Evolutionary conservation across 2,329 filamentous ascomycete genomes (phyloP), one percentile per base, ranked within the genome.

Genomic region (Verticillium klebahnii): DNA sequence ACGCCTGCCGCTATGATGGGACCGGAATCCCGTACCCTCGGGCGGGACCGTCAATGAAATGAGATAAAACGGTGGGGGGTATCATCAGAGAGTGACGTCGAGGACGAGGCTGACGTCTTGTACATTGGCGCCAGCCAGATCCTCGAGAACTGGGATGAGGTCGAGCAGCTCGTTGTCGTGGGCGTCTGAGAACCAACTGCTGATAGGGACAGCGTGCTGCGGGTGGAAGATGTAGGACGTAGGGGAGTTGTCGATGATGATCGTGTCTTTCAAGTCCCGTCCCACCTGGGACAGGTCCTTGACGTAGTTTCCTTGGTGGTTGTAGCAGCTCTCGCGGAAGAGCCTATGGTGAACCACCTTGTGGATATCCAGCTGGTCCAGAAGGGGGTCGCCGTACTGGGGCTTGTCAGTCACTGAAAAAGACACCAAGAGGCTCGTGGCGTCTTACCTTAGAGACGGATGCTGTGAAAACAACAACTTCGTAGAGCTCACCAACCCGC

Each of bases 211-310:
- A 64, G 95, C 95, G 75, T 99, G 95, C 80, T 99, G 94, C 29
- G 95, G 95, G 74, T 99, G 95, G 85, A 99, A 99, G 71, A 99
- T 98, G 81, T 99, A 99, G 14, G 94, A 98, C 5, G 95, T 99
- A 2, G 95, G 95, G 56, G 95, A 98, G 78, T 99, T 99, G 81
- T 99, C 95, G 72, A 99, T 99, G 75, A 99, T 99, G 74, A 99
- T 99, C 23, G 94, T 99, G 73, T 99, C 94, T 76, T 92, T 92
- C 61, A 99, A 86, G 74, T 98, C 93, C 67, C 95, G 90, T 59
- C 95, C 95, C 62, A 99, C 90, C 82, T 98, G 95, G 56, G 95
- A 98, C 61, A 99, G 85, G 74, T 99, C 95, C 85, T 99, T 99
- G 75, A 99, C 95, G 69, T 99, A 99, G 76, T 99, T 99, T 69